A percentile compares a stretch with the other conserved stretches of the same genome.
Evolutionary conservation across 768 basidiomycete species (phyloP).

Genomic region (Pleurotus ostreatus): DNA sequence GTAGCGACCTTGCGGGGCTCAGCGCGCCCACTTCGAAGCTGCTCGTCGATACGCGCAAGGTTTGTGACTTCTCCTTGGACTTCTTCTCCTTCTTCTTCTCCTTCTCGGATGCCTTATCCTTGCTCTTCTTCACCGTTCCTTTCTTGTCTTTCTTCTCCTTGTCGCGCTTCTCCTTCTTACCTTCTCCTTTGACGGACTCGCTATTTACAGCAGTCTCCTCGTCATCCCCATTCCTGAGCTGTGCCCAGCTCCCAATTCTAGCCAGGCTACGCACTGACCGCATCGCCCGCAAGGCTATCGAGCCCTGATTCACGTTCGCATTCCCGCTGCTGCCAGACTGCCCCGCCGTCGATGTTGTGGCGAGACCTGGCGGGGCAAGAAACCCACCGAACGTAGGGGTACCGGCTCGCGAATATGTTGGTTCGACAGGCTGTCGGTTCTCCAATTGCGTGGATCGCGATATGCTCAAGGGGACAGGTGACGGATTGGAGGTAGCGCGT

Average conservation of each 20-base stretch:
- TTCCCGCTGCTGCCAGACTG: constrained; percentile 8
- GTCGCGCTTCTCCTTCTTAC: constrained; percentile 18
- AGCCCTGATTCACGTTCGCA: constrained; percentile 36
- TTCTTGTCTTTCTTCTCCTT: constrained; percentile 22
- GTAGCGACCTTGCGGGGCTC: constrained; percentile 20
- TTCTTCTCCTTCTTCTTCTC: constrained; percentile 22
- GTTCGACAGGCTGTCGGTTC: constrained; percentile 14
- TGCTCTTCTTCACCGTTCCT: constrained; percentile 23
- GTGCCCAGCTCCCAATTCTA: constrained; percentile 69
- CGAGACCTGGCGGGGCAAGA: constrained; percentile 25
- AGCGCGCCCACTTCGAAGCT: constrained; percentile 68
- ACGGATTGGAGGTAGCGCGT: constrained; percentile 31
- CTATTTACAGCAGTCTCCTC: constrained; percentile 11
- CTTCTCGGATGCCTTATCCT: constrained; percentile 22
- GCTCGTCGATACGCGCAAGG: constrained; percentile 48
- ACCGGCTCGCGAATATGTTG: constrained; percentile 29
- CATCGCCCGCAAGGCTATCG: constrained; percentile 77
- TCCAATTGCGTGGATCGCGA: constrained; percentile 11
- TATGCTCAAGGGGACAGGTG: constrained; percentile 15
- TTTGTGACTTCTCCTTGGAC: constrained; percentile 29
- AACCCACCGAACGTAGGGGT: constrained; percentile 33
- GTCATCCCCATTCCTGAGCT: constrained; percentile 39
- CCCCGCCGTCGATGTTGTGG: constrained; percentile 5
- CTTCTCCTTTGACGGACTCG: constrained; percentile 10
- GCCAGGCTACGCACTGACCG: constrained; percentile 71